Evolutionary conservation across 306 rosid genomes (phyloP).

Genomic region (Pterocarpus santalinus): DNA sequence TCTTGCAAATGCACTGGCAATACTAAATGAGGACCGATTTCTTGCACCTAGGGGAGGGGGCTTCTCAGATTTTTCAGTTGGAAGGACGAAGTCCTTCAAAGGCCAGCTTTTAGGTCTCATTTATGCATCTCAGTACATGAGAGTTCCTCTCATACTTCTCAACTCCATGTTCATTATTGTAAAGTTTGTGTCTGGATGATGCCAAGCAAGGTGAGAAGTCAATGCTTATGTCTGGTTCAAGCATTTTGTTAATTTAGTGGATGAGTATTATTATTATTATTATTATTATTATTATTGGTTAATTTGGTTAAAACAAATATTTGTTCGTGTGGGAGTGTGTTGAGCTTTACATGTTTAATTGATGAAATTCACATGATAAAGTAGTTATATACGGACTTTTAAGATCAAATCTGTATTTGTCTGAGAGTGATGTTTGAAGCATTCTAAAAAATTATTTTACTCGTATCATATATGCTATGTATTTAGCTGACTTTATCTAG

Average conservation of each 20-base stretch:
- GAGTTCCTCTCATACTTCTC: conserved; percentile 81
- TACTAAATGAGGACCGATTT: conserved; percentile 77
- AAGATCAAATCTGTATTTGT: not conserved
- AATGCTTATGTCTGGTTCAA: not conserved
- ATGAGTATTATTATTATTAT: not conserved
- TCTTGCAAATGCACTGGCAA: conserved; percentile 77
- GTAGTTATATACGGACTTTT: not conserved
- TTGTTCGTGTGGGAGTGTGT: not conserved
- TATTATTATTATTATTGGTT: not conserved
- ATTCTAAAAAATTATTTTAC: not conserved
- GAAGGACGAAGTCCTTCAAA: conserved; percentile 72
- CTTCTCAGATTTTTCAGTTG: conserved; percentile 68
- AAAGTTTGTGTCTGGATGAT: conserved; percentile 78
- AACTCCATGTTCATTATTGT: conserved; percentile 69
- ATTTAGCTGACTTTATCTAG: not conserved
- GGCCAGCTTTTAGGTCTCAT: conserved; percentile 83
- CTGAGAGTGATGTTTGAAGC: not conserved
- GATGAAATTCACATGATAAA: not conserved
- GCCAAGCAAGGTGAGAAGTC: conserved; percentile 49
- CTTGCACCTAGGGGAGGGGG: conserved; percentile 74
- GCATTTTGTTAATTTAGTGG: not conserved
- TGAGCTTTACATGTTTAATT: conserved; percentile 7
- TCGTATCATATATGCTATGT: not conserved
- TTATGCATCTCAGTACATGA: conserved; percentile 78
- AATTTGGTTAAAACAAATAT: not conserved